Evolutionary conservation across 768 basidiomycete species (phyloP).

Genomic region (Mycena belliarum): DNA sequence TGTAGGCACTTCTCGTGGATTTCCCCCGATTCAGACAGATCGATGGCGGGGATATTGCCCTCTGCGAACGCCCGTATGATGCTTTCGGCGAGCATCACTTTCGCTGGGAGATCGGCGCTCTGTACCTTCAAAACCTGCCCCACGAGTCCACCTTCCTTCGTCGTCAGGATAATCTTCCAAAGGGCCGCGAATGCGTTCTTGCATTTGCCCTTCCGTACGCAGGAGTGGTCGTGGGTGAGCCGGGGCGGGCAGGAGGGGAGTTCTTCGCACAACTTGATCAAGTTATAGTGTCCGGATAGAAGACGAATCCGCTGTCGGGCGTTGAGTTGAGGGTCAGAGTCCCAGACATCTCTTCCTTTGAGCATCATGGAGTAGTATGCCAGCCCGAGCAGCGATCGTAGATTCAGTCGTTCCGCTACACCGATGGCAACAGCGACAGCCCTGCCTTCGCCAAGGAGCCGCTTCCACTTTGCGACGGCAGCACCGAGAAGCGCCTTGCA

Average conservation of each 20-base stretch:
- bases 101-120: constrained; percentile 45
- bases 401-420: constrained; percentile 48
- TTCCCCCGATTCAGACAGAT: constrained; percentile 34
- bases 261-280: constrained; percentile 41
- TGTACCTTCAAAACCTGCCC: constrained; percentile 40
- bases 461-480: constrained; percentile 47
- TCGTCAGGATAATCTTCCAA: constrained; percentile 46
- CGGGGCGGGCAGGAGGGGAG: constrained; percentile 44
- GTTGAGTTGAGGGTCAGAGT: constrained; percentile 35
- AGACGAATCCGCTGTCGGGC: constrained; percentile 15
- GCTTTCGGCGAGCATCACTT: constrained; percentile 49
- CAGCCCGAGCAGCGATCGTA: constrained; percentile 47
- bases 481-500: constrained; percentile 44
- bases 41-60: constrained; percentile 40
- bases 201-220: constrained; percentile 43
- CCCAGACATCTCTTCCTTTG: constrained; percentile 51
- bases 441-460: constrained; percentile 44
- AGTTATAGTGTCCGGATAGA: constrained; percentile 4
- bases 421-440: constrained; percentile 47
- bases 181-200: constrained; percentile 44
- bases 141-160: constrained; percentile 28
- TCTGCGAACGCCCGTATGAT: constrained; percentile 47
- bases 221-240: constrained; percentile 43
- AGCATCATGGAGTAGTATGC: constrained; percentile 56
- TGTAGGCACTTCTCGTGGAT: constrained; percentile 49